Base-by-base conservation (phyloP, 768 basidiomycete genomes). In the Cystobasidium tubakii region DNA sequence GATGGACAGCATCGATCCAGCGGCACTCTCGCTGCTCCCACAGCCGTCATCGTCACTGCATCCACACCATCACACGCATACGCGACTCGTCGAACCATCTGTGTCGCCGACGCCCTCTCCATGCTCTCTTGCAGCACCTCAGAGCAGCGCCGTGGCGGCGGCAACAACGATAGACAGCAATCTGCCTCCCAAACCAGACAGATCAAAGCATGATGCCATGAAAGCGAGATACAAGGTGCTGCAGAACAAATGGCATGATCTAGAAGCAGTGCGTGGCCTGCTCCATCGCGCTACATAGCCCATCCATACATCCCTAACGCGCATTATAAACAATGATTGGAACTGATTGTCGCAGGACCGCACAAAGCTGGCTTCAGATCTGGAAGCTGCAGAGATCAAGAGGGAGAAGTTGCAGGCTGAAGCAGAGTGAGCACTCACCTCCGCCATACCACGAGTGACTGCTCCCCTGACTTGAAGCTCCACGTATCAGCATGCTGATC, bases 401-500 rank as follows among this genome's bases (percentile, higher is more conserved):
- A 15, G 29, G 9, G 70, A 60, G 12, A 75, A 64, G 42, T 43
- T 75, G 6, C 74, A 75, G 33, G 7, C 54, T 25, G 74, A 75
- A 50, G 54, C 66, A 23, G 74, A 75, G 74, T 75, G 60, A 33
- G 74, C 43, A 23, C 3, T 50, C 17, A 73, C 23, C 10, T 7
- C n/a, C n/a, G n/a, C n/a, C 39, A 39, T 15, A 39, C 15, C 36
- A 34, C 31, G 2, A 69, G 50, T 19, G 25, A 67, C 21, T 50
- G 36, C 9, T 25, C 46, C 13, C 39, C 34, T 54, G 39, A 65
- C 29, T 46, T 73, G 39, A 15, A 39, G 39, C 39, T 39, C 15
- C 39, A 39, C 39, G 39, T 64, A 31, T 29, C 66, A 62, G 60
- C 66, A 57, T 55, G 43, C 50, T 74, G n/a, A 42, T 70, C 69